Percentiles rank a stretch among this genome's conserved stretches.
These are phyloP conservation scores for Pseudomassariella vexata DNA, from an alignment of 2,329 filamentous ascomycete genomes.

Conservation along the genomic window DNA sequence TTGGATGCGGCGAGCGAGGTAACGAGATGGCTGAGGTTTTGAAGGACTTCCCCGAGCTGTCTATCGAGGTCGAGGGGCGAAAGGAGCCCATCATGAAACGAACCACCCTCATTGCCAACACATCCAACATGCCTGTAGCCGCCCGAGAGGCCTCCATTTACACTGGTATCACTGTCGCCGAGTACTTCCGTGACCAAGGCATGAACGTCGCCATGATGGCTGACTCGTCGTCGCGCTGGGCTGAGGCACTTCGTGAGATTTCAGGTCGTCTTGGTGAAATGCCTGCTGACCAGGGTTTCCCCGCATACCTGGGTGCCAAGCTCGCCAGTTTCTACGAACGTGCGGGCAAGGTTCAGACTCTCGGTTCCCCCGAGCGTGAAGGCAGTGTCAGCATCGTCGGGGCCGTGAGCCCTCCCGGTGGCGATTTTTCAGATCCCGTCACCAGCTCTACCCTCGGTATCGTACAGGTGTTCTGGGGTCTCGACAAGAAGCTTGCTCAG, in stretches of 20 bases:
- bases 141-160: constrained; percentile 98
- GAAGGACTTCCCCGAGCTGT: constrained; percentile 99
- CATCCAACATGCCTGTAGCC: constrained; percentile 99
- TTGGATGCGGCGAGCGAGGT: constrained; percentile 84
- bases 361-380: constrained; percentile 82
- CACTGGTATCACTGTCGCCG: constrained; percentile 87
- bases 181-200: constrained; percentile 96
- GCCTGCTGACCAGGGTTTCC: constrained; percentile 99
- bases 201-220: constrained; percentile 99
- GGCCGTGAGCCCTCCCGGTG: constrained; percentile 92
- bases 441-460: constrained; percentile 91
- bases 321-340: constrained; percentile 99
- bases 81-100: constrained; percentile 99
- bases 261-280: constrained; percentile 98
- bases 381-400: constrained; percentile 97
- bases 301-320: constrained; percentile 93
- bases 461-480: constrained; percentile 99
- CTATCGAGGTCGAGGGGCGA: constrained; percentile 88
- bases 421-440: constrained; percentile 98
- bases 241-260: constrained; percentile 96
- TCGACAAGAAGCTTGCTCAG: constrained; percentile 99
- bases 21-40: constrained; percentile 99
- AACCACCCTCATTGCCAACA: constrained; percentile 96
- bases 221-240: constrained; percentile 96
- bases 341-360: constrained; percentile 77